Evolutionary conservation across 2,329 filamentous ascomycete genomes (phyloP).

Genomic region (Hypoxylon sp.): DNA sequence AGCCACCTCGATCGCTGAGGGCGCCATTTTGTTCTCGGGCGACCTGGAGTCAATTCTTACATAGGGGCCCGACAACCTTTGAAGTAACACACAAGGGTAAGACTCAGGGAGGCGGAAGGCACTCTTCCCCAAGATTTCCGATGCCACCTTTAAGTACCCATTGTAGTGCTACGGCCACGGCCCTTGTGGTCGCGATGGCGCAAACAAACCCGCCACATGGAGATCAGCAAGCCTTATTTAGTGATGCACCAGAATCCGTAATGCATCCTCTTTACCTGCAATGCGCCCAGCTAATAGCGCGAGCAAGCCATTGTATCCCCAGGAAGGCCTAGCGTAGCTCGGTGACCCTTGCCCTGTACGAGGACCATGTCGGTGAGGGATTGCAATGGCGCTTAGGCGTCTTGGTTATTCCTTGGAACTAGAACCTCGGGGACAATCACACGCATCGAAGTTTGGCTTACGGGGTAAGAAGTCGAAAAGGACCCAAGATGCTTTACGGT

Average conservation of each 20-base stretch:
- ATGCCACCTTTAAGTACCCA: background rate
- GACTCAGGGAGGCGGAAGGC: background rate
- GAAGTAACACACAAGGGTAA: background rate
- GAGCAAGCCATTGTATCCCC: constrained; percentile 1
- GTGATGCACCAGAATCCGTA: background rate
- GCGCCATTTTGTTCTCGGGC: constrained; percentile 38
- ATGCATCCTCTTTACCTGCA: background rate
- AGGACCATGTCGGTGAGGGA: constrained; percentile 19
- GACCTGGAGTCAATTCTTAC: background rate
- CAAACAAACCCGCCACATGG: background rate
- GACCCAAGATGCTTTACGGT: background rate
- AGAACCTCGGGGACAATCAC: background rate
- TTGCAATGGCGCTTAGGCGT: constrained; percentile 17
- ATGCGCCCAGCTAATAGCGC: background rate
- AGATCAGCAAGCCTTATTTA: constrained; percentile 8
- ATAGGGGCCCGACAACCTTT: background rate
- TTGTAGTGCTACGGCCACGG: background rate
- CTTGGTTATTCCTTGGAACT: background rate
- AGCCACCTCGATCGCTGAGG: constrained; percentile 33
- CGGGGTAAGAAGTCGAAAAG: background rate
- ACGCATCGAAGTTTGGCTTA: background rate
- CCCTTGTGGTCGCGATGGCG: background rate
- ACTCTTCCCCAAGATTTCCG: background rate
- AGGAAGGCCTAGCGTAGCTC: background rate
- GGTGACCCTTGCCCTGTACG: constrained; percentile 10